phyloP scores from a whole-genome alignment of 306 rosid species.

The Calophaca sinica region DNA sequence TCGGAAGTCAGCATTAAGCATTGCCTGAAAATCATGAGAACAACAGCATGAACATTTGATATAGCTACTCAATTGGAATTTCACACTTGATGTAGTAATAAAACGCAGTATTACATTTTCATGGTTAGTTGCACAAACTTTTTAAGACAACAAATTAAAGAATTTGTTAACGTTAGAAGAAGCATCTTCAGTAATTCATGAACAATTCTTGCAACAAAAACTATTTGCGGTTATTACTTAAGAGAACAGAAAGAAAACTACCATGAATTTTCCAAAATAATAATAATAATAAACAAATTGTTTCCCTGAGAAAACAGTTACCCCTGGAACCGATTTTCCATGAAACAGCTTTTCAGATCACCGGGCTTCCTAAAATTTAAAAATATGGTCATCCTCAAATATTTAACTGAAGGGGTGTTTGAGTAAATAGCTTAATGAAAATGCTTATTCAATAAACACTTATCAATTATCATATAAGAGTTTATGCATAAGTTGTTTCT shows the following conservation, averaged over 20 bases:
- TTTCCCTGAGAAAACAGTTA: no score
- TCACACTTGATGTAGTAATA: background rate
- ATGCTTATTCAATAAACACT: background rate
- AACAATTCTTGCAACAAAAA: background rate
- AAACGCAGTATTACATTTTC: background rate
- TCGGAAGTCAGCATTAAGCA: slow-evolving; percentile 87
- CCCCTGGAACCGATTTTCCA: no score
- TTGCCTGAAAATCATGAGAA: slow-evolving; percentile 66
- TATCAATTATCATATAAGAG: background rate
- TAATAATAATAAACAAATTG: background rate
- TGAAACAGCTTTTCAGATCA: no score
- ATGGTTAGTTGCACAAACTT: slow-evolving; percentile 4
- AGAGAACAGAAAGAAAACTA: background rate
- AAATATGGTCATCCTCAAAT: no score
- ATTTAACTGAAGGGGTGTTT: no score
- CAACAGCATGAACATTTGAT: slow-evolving; percentile 17
- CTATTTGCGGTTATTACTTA: background rate
- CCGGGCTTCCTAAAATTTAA: no score
- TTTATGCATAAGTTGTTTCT: background rate
- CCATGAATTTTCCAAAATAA: no score
- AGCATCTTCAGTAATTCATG: background rate
- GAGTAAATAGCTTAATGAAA: background rate
- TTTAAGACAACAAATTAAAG: background rate
- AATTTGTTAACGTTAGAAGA: background rate
- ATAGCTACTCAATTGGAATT: slow-evolving; percentile 2